A percentile compares a stretch with the other conserved stretches of the same genome.
phyloP scores from a whole-genome alignment of 495 filamentous ascomycete species.

The Neurospora tetraspora region DNA sequence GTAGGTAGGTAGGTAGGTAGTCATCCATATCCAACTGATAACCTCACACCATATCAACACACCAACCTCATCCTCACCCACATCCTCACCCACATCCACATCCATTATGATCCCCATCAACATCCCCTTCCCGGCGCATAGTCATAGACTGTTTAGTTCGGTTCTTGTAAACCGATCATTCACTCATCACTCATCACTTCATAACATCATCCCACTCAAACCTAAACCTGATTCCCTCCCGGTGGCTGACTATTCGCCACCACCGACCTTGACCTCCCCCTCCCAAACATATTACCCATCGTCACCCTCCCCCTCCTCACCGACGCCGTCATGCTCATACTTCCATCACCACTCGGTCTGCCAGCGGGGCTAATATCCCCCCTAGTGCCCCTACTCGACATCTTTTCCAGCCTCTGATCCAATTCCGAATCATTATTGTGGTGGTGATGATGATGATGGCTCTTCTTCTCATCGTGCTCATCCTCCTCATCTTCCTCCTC shows the following conservation, averaged over 20 bases:
- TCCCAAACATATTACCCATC: neutral
- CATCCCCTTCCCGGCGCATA: neutral
- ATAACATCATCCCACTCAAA: neutral
- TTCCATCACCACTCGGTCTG: neutral
- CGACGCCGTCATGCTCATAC: neutral
- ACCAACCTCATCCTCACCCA: neutral
- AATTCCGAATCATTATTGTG: neutral
- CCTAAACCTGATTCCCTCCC: neutral
- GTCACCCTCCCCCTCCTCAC: neutral
- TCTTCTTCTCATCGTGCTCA: neutral
- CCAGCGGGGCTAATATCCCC: neutral
- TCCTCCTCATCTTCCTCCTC: conserved; percentile 5
- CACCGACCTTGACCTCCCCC: neutral
- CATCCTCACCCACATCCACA: neutral
- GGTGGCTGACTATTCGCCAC: neutral
- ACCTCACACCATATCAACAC: neutral
- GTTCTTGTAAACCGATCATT: neutral
- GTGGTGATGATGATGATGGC: neutral
- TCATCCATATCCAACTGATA: neutral
- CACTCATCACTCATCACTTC: neutral
- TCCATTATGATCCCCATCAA: neutral
- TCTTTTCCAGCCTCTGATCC: conserved; percentile 10
- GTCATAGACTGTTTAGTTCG: neutral
- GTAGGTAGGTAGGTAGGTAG: neutral
- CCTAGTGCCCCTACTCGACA: conserved; percentile 3